Percentiles rank a stretch among this genome's conserved stretches.
These are phyloP conservation scores for Iberis pinnata DNA, from an alignment of 345 rosid species.

Conservation along the genomic window DNA sequence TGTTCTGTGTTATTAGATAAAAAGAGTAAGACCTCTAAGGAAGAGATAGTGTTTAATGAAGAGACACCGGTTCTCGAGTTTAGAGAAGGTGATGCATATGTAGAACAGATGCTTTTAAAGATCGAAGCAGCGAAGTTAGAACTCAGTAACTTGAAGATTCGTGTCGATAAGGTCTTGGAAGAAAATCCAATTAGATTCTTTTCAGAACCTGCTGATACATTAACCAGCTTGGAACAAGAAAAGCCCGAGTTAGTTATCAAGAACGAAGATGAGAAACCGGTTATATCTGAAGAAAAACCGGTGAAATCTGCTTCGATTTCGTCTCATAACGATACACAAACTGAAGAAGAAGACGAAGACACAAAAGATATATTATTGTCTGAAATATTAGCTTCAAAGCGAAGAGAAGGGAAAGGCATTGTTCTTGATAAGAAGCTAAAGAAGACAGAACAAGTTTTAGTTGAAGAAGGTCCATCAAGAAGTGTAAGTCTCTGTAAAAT, in stretches of 20 bases:
- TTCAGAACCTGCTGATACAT: conserved; percentile 35
- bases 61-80: conserved; percentile 41
- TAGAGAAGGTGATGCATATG: conserved; percentile 35
- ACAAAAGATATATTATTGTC: conserved; percentile 33
- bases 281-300: conserved; percentile 29
- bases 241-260: conserved; percentile 31
- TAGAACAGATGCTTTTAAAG: conserved; percentile 55
- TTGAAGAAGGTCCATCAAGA: conserved; percentile 33
- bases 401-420: conserved; percentile 36
- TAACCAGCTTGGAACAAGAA: conserved; percentile 35
- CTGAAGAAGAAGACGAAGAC: conserved; percentile 20
- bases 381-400: conserved; percentile 32
- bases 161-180: conserved; percentile 52
- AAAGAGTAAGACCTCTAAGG: conserved; percentile 31
- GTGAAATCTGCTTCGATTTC: conserved; percentile 30
- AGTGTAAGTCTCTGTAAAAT: conserved; percentile 35
- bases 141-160: conserved; percentile 42
- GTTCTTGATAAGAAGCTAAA: conserved; percentile 30
- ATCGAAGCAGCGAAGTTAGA: conserved; percentile 46
- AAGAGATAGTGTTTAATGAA: conserved; percentile 35
- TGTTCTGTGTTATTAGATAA: conserved; percentile 30
- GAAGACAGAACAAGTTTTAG: conserved; percentile 22
- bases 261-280: conserved; percentile 34
- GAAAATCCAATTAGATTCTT: conserved; percentile 54
- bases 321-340: conserved; percentile 25